Evolutionary conservation across 2,329 filamentous ascomycete species (phyloP).

Genomic region (Spiromastix sp.): DNA sequence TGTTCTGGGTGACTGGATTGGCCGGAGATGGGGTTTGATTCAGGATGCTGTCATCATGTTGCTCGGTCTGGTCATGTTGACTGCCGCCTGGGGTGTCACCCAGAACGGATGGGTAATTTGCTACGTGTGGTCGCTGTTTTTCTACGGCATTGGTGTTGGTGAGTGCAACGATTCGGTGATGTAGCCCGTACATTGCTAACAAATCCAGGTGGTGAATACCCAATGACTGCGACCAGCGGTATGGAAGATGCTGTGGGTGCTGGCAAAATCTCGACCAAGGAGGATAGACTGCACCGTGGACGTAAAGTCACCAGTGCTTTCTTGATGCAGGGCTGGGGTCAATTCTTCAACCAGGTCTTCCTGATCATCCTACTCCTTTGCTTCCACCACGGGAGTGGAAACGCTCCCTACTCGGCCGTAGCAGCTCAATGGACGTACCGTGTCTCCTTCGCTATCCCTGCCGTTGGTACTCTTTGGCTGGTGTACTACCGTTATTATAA

Average conservation of each 20-base stretch:
- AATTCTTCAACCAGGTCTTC: slow-evolving; percentile 85
- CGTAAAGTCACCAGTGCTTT: slow-evolving; percentile 94
- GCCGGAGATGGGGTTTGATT: slow-evolving; percentile 88
- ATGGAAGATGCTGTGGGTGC: slow-evolving; percentile 86
- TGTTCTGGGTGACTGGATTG: slow-evolving; percentile 67
- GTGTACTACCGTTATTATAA: slow-evolving; percentile 93
- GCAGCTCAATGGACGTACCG: slow-evolving; percentile 85
- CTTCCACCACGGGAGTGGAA: slow-evolving; percentile 71
- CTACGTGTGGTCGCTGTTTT: slow-evolving; percentile 90
- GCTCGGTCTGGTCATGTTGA: slow-evolving; percentile 81
- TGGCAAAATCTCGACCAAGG: slow-evolving; percentile 77
- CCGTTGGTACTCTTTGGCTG: slow-evolving; percentile 84
- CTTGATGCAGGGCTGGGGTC: slow-evolving; percentile 97
- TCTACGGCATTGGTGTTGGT: slow-evolving; percentile 60
- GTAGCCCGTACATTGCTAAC: background rate
- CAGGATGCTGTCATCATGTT: slow-evolving; percentile 96
- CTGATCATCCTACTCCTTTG: slow-evolving; percentile 78
- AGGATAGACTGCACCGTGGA: slow-evolving; percentile 89
- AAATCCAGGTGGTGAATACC: slow-evolving; percentile 72
- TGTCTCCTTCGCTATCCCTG: slow-evolving; percentile 82
- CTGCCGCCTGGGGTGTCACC: slow-evolving; percentile 76
- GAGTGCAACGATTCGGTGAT: slow-evolving; percentile 8
- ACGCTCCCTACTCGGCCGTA: slow-evolving; percentile 66
- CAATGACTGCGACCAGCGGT: slow-evolving; percentile 89
- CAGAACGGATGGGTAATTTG: slow-evolving; percentile 94